phyloP scores from a whole-genome alignment of 176 grass and related monocot species.

The Oryza brachyantha region DNA sequence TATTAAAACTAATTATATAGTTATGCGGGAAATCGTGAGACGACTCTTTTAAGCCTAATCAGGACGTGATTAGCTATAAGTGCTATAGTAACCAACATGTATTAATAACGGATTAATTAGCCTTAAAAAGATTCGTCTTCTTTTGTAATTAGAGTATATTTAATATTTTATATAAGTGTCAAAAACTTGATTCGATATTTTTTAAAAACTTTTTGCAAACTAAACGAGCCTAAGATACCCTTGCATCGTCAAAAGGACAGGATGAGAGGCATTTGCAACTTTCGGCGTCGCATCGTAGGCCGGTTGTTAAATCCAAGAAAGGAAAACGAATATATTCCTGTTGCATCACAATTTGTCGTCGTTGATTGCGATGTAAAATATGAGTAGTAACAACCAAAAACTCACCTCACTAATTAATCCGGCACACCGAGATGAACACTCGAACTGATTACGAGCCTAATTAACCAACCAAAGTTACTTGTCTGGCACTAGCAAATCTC shows the following conservation, averaged over 20 bases:
- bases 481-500: neutral
- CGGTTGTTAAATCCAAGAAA: neutral
- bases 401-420: neutral
- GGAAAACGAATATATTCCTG: neutral
- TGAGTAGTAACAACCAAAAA: neutral
- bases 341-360: conserved; percentile 8
- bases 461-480: neutral
- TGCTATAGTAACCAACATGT: too few species aligned
- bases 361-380: conserved; percentile 2
- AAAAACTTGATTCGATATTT: too few species aligned
- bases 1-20: too few species aligned
- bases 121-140: too few species aligned
- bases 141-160: too few species aligned
- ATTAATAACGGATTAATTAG: too few species aligned
- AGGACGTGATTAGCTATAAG: too few species aligned
- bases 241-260: neutral
- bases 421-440: neutral
- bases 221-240: too few species aligned
- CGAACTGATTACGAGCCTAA: conserved; percentile 4
- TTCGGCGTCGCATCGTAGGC: neutral
- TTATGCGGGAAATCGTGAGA: too few species aligned
- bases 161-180: too few species aligned
- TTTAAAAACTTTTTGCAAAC: too few species aligned
- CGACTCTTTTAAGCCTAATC: too few species aligned
- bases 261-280: neutral